phyloP scores from a whole-genome alignment of 192 early-diverging fungal species.

The Geosiphon pyriformis region DNA sequence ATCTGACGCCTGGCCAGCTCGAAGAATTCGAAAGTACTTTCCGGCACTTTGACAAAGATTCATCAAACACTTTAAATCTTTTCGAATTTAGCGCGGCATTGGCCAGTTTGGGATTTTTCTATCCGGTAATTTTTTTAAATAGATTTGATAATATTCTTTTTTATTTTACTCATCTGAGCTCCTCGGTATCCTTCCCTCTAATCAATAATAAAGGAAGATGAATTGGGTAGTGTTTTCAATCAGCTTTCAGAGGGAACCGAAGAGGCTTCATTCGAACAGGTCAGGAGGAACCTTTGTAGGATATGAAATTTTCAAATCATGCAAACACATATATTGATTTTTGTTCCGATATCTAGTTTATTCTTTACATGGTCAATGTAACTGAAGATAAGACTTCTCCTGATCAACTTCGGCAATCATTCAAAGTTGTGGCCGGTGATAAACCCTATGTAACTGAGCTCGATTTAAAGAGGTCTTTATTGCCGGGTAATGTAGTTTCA shows the following conservation, averaged over 20 bases:
- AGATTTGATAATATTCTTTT: too few relatives aligned
- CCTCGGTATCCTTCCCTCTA: too few relatives aligned
- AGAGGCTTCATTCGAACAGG: slow-evolving; percentile 79
- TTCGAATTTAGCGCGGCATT: slow-evolving; percentile 85
- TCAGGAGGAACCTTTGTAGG: too few relatives aligned
- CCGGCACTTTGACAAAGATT: slow-evolving; percentile 87
- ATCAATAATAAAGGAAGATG: slow-evolving; percentile 68
- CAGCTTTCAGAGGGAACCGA: slow-evolving; percentile 55
- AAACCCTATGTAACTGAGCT: slow-evolving; percentile 82
- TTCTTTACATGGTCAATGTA: slow-evolving; percentile 75
- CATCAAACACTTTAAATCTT: slow-evolving; percentile 67
- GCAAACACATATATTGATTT: too few relatives aligned
- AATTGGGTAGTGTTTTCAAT: slow-evolving; percentile 63
- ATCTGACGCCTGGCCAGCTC: slow-evolving; percentile 85
- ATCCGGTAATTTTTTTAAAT: slow-evolving; percentile 21
- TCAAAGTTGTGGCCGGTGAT: slow-evolving; percentile 78
- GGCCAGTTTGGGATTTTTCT: slow-evolving; percentile 67
- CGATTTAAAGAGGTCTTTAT: slow-evolving; percentile 74
- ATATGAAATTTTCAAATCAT: too few relatives aligned
- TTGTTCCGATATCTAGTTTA: too few relatives aligned
- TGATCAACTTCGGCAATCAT: slow-evolving; percentile 80
- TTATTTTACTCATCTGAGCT: too few relatives aligned
- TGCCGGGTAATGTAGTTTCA: slow-evolving; percentile 68
- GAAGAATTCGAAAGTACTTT: slow-evolving; percentile 92
- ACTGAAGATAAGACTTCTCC: slow-evolving; percentile 89